Evolutionary conservation across 1,139 yeast genomes (phyloP), one percentile per base, ranked within the genome.

Genomic region (Magnusiomyces sp.): DNA sequence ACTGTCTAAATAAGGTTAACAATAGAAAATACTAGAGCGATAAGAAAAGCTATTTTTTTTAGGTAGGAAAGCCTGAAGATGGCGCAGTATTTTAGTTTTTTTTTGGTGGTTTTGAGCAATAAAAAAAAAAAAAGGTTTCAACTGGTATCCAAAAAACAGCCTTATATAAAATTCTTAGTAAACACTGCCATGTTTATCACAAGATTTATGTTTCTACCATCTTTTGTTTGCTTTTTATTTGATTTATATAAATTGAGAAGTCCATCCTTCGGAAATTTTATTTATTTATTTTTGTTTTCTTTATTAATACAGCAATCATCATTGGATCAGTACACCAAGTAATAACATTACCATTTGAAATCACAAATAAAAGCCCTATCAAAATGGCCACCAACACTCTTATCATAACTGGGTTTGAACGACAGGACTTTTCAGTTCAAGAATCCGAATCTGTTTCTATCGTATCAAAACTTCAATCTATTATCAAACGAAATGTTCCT

Each of bases 371-470:
- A 34, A 34, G 37, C 5, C n/a, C 6, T 6, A 14, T 13, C 14
- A 39, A 13, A 29, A 40, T 40, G 43, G 33, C 43, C 10, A 49
- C 61, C 17, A 59, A 59, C 49, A 60, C 63, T 0, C 53, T 60
- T 14, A 54, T 58, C 34, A 49, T 60, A 42, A 50, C 56, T 33
- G 60, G 61, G 2, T 54, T 58, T 6, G 50, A 46, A 5, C 46
- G 53, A 11, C 47, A 51, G 16, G 59, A 54, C 46, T 56, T 55
- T 29, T 47, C 44, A 5, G 16, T 31, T 34, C 33, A 14, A 29
- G 44, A 27, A 9, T 14, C 37, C 1, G 37, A 23, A 6, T 23
- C 46, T 27, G 31, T 19, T 11, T 11, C 48, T 27, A 27, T 31
- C 40, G 33, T 37, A 48, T 14, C 43, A 47, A 14, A 38, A 11